Evolutionary conservation across 257 asterid species (phyloP).

Genomic region (Salvia miltiorrhiza): DNA sequence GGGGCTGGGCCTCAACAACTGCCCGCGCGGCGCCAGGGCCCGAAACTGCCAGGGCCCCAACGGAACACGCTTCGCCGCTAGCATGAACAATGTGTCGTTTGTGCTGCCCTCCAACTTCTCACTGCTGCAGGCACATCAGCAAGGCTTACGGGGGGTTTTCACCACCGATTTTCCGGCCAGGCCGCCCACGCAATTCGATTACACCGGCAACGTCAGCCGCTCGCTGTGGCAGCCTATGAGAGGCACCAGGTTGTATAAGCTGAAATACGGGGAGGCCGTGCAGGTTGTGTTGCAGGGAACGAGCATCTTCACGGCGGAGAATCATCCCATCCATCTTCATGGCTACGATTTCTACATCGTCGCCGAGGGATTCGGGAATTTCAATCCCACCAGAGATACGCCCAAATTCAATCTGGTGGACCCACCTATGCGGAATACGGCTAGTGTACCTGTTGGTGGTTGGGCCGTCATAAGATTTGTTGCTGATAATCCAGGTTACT

Average conservation of each 20-base stretch:
- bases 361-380: slow-evolving; percentile 91
- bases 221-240: slow-evolving; percentile 70
- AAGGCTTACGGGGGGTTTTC: slow-evolving; percentile 74
- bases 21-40: slow-evolving; percentile 50
- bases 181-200: slow-evolving; percentile 66
- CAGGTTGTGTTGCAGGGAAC: slow-evolving; percentile 87
- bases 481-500: slow-evolving; percentile 85
- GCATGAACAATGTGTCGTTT: slow-evolving; percentile 89
- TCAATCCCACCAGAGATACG: slow-evolving; percentile 54
- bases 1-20: slow-evolving; percentile 70
- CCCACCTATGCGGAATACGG: slow-evolving; percentile 86
- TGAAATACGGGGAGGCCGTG: slow-evolving; percentile 68
- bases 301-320: slow-evolving; percentile 67
- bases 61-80: slow-evolving; percentile 77
- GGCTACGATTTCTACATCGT: slow-evolving; percentile 81
- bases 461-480: slow-evolving; percentile 91
- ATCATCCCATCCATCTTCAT: slow-evolving; percentile 93
- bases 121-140: slow-evolving; percentile 69
- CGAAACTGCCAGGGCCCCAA: slow-evolving; percentile 82
- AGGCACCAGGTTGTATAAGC: slow-evolving; percentile 57
- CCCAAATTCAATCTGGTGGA: slow-evolving; percentile 69
- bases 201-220: slow-evolving; percentile 82
- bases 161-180: slow-evolving; percentile 69
- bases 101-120: slow-evolving; percentile 77
- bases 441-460: slow-evolving; percentile 77